Conservation (phyloP, 2,329 filamentous ascomycete genomes). For the Sordariomycetes sp. region DNA sequence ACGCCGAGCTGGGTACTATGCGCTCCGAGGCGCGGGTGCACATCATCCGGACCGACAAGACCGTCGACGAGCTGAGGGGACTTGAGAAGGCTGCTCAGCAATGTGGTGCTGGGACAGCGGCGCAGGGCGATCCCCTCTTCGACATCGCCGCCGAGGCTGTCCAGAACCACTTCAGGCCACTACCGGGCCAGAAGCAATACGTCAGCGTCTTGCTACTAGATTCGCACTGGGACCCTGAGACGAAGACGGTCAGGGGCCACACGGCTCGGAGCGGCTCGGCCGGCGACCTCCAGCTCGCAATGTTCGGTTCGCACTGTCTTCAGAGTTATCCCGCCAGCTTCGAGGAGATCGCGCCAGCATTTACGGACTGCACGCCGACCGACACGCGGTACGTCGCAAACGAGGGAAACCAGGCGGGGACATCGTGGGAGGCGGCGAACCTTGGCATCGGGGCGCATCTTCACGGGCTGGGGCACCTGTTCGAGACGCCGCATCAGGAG, state of each 20-base stretch:
- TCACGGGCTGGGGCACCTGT: conserved; percentile 81
- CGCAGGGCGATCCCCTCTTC: conserved; percentile 64
- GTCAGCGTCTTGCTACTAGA: conserved; percentile 83
- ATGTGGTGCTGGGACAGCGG: conserved; percentile 37
- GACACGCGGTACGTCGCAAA: conserved; percentile 74
- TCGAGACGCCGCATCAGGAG: conserved; percentile 84
- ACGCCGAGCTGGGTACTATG: conserved; percentile 60
- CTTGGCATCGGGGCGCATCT: conserved; percentile 89
- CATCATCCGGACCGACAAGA: conserved; percentile 72
- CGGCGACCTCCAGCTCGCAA: conserved; percentile 68
- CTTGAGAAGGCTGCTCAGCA: conserved; percentile 73
- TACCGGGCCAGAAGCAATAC: conserved; percentile 72
- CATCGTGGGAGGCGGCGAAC: conserved; percentile 91
- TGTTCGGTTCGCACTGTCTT: conserved; percentile 86
- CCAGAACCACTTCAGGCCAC: conserved; percentile 62
- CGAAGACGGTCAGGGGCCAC: conserved; percentile 65
- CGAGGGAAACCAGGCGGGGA: conserved; percentile 77
- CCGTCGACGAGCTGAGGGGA: conserved; percentile 71
- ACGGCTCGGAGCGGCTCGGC: conserved; percentile 69
- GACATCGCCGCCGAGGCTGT: conserved; percentile 69
- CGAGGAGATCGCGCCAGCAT: conserved; percentile 82
- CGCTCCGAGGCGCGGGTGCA: conserved; percentile 88
- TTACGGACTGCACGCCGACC: conserved; percentile 82
- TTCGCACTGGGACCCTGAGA: conserved; percentile 69
- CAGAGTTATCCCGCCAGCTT: conserved; percentile 84